phyloP scores from a whole-genome alignment of 2,329 filamentous ascomycete species.

The Coniochaeta prunicola region DNA sequence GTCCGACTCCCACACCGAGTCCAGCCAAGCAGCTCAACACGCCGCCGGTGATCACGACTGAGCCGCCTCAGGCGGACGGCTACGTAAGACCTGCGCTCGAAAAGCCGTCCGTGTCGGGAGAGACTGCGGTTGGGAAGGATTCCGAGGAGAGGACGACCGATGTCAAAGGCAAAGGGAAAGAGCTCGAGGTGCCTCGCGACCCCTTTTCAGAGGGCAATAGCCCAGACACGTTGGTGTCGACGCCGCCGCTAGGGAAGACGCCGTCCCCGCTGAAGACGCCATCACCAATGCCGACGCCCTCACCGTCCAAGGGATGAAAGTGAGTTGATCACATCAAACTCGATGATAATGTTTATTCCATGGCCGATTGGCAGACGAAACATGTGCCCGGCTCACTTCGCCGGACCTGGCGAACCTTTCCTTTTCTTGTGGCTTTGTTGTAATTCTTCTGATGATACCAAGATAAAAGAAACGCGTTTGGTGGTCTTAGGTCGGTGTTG shows the following conservation, averaged over 20 bases:
- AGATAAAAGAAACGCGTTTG: not conserved
- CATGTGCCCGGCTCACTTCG: not conserved
- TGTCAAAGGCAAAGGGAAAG: slow-evolving; percentile 7
- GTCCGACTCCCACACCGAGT: not conserved
- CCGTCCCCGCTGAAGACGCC: slow-evolving; percentile 4
- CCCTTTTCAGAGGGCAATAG: slow-evolving; percentile 11
- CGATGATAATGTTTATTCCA: slow-evolving; percentile 1
- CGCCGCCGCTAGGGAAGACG: slow-evolving; percentile 10
- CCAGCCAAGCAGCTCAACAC: not conserved
- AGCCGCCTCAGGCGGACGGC: not conserved
- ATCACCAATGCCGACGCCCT: not conserved
- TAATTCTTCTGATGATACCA: not conserved
- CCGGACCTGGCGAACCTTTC: not conserved
- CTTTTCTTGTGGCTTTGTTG: not conserved
- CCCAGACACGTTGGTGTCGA: slow-evolving; percentile 17
- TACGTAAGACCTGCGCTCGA: not conserved
- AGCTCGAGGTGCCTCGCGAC: slow-evolving; percentile 6
- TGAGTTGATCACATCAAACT: not conserved
- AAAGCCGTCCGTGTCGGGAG: not conserved
- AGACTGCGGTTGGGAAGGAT: not conserved
- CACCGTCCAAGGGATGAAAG: not conserved
- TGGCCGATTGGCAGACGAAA: not conserved
- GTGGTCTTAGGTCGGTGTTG: too few species aligned
- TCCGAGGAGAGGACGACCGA: not conserved
- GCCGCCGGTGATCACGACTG: not conserved